Evolutionary conservation across 805 yeast genomes (phyloP), one percentile per base, ranked within the genome.

Genomic region (Barnettozyma vustinii): DNA sequence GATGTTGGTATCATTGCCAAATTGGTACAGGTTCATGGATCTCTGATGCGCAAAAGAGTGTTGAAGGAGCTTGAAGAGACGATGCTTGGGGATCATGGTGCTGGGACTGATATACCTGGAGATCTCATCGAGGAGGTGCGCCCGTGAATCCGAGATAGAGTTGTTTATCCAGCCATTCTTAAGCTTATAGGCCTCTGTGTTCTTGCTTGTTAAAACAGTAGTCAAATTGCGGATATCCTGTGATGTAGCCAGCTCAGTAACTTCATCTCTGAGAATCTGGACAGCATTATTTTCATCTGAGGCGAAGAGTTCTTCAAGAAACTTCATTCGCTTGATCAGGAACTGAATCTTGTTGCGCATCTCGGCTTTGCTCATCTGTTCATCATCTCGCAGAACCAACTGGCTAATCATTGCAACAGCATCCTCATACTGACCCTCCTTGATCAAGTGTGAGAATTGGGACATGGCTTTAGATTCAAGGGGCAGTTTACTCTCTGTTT

Each of bases 1-100:
- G 9, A 62, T 46, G 23, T 44, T 15, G 15, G 10, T 23, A 4
- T 53, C 59, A 49, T 66, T 63, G 15, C 67, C 67, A 25, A 70
- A 58, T 37, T 69, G 66, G 19, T 67, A 60, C 15, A 68, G 52
- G 27, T 71, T 67, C 37, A 58, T 56, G 1, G 71, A 65, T 19
- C 65, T 60, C 56, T 82, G 84, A 51, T 70, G 72, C 32, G 65
- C 58, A 15, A 74, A 60, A 0, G 87, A 77, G 54, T 83, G 84
- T 13, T 69, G 64, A 12, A 82, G 56, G 23, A 83, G 60, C 5
- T 76, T 68, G 18, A 76, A 68, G 9, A 83, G 61, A 27, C 87
- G 65, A 26, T 70, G 72, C 44, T 75, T 71, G 0, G 87, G 82
- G 3, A 79, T 73, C 66, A 78, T 64, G 45, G 74, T 74, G 45